Evolutionary conservation across 345 rosid genomes (phyloP), one percentile per base, ranked within the genome.

Genomic region (Zanthoxylum bungeanum): DNA sequence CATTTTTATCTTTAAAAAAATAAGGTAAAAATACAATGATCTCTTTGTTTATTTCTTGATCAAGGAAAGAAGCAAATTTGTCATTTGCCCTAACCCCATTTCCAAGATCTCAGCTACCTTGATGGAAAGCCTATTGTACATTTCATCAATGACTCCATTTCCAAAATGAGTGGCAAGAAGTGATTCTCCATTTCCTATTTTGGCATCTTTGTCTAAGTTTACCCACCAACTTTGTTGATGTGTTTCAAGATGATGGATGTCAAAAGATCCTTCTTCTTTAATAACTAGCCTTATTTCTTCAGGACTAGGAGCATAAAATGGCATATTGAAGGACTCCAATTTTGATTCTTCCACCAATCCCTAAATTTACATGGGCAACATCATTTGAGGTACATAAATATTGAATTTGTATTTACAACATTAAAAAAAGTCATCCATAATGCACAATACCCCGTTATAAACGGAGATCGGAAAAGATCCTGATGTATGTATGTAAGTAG

Each of bases 101-200:
- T 21, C 19, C 6, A 64, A 19, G 30, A 4, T 5, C 4, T 63
- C 51, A 0, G 25, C 49, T 1, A 22, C 2, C 34, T n/a, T 1
- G 2, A 2, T 4, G 10, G 69, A 49, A n/a, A n/a, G 11, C 36
- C 55, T 52, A 3, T 2, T 12, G 58, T 52, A 64, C 2, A 72
- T 39, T 10, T 28, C 34, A 19, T 72, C 75, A 1, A 64, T 40
- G 16, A 72, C 3, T 1, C 44, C 47, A 21, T 42, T 37, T 21
- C 76, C 76, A 21, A 73, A 73, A 64, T 53, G 58, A 30, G 30
- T 73, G 9, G 25, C 11, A 7, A 65, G 25, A 7, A 73, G 3
- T 11, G 64, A 16, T 3, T 73, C 69, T 2, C 1, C 21, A 4
- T 11, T 10, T 6, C 62, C 3, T 55, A 33, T 36, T 16, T 36